Conservation (phyloP, 78 protist genomes). For the Ministeria vibrans region DNA sequence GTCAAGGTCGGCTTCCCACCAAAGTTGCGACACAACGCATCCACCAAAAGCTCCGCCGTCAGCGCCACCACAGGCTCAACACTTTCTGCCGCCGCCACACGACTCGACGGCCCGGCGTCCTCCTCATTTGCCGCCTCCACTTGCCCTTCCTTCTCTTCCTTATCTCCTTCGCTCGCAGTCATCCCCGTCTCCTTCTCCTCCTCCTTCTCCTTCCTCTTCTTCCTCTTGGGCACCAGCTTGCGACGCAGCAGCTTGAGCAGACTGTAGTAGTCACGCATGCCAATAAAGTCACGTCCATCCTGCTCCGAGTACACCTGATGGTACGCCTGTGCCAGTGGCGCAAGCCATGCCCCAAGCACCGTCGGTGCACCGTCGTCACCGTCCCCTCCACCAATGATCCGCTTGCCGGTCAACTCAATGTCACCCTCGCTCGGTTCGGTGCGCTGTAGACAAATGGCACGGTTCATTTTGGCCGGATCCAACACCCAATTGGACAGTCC, state of each 20-base stretch:
- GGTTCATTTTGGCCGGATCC: slow-evolving; percentile 68
- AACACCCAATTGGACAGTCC: slow-evolving; percentile 63
- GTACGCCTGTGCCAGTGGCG: slow-evolving; percentile 24
- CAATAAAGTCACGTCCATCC: slow-evolving; percentile 30
- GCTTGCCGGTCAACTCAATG: slow-evolving; percentile 36
- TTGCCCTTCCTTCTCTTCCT: no score
- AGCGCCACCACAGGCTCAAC: no score
- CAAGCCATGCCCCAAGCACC: neutral
- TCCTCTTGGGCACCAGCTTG: no score
- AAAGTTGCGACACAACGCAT: slow-evolving; percentile 8
- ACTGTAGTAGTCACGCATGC: slow-evolving; percentile 52
- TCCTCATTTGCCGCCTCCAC: no score
- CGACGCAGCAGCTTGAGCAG: slow-evolving; percentile 15
- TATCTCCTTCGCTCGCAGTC: no score
- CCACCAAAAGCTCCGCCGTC: no score
- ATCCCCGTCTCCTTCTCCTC: no score
- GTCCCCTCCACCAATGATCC: slow-evolving; percentile 4
- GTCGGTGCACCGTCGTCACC: neutral
- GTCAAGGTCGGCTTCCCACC: neutral
- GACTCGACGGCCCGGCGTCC: no score
- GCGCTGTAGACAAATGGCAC: slow-evolving; percentile 20
- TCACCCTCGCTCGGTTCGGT: slow-evolving; percentile 30
- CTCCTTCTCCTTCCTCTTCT: no score
- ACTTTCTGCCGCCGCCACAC: no score
- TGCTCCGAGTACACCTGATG: slow-evolving; percentile 20